Percentiles rank a stretch among this genome's conserved stretches.
Evolutionary conservation across 179 eudicot genomes (phyloP).

Genomic region (Dionaea muscipula): DNA sequence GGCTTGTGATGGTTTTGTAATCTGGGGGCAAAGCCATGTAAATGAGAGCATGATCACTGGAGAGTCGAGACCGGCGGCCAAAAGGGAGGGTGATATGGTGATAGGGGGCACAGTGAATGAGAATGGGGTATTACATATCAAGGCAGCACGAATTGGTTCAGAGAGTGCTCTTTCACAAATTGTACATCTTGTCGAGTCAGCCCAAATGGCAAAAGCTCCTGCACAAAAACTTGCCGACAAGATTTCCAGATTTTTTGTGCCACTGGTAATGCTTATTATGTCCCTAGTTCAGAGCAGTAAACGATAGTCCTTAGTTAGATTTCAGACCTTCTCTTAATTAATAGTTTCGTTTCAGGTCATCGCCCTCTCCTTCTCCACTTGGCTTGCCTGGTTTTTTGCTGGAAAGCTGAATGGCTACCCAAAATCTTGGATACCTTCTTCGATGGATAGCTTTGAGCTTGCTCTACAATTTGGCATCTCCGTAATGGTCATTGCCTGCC

Average conservation of each 20-base stretch:
- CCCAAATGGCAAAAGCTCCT: slow-evolving; percentile 95
- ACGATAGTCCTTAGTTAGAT: not conserved
- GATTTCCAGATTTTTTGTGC: slow-evolving; percentile 78
- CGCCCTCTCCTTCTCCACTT: slow-evolving; percentile 45
- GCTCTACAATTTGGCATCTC: slow-evolving; percentile 93
- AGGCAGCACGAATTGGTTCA: slow-evolving; percentile 73
- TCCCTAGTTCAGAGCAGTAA: not conserved
- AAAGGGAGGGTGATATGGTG: slow-evolving; percentile 59
- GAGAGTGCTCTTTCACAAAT: slow-evolving; percentile 92
- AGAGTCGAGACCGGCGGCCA: slow-evolving; percentile 71
- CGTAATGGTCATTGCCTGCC: slow-evolving; percentile 97
- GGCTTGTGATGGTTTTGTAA: slow-evolving; percentile 79
- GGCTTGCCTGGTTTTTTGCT: slow-evolving; percentile 82
- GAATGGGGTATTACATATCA: slow-evolving; percentile 67
- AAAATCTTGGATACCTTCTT: slow-evolving; percentile 70
- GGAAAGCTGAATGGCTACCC: slow-evolving; percentile 59
- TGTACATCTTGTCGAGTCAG: slow-evolving; percentile 83
- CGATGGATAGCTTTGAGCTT: slow-evolving; percentile 87
- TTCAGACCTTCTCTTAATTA: not conserved
- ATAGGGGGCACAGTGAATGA: slow-evolving; percentile 90
- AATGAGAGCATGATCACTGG: slow-evolving; percentile 98
- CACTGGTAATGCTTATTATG: slow-evolving; percentile 34
- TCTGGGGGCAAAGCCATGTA: slow-evolving; percentile 86
- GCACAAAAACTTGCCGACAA: slow-evolving; percentile 84
- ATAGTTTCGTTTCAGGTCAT: slow-evolving; percentile 46